Evolutionary conservation across 768 basidiomycete genomes (phyloP).

Genomic region (Dendrothele bispora): DNA sequence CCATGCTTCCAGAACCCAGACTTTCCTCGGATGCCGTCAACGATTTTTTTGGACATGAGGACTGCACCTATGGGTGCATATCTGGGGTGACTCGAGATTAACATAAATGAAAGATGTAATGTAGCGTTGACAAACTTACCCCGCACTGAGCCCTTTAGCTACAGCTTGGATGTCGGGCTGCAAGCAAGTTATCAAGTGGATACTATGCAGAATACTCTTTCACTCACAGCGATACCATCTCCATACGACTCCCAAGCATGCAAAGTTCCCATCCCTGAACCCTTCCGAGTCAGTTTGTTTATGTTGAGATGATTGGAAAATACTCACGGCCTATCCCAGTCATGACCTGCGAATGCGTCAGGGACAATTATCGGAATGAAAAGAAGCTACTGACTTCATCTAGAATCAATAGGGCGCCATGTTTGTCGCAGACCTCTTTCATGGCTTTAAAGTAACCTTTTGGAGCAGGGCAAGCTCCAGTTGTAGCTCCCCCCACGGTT

Average conservation of each 20-base stretch:
- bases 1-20: conserved; percentile 82
- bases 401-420: conserved; percentile 75
- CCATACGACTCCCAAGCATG: conserved; percentile 87
- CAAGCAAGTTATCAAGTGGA: too few relatives aligned
- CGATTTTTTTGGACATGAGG: conserved; percentile 71
- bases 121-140: conserved; percentile 50
- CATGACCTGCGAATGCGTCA: conserved; percentile 54
- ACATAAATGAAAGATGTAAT: too few relatives aligned
- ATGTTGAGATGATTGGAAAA: too few relatives aligned
- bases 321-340: conserved; percentile 84
- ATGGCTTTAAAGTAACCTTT: conserved; percentile 86
- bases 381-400: conserved; percentile 60
- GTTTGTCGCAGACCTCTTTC: conserved; percentile 80
- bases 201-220: background rate
- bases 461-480: conserved; percentile 73
- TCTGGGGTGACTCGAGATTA: too few relatives aligned
- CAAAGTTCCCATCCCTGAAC: conserved; percentile 84
- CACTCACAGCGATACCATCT: conserved; percentile 57
- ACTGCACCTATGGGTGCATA: conserved; percentile 84
- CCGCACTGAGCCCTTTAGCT: conserved; percentile 89
- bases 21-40: conserved; percentile 64
- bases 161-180: conserved; percentile 86
- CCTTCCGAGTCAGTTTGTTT: too few relatives aligned
- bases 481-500: conserved; percentile 85
- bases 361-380: background rate